Conservation (phyloP, 305 asterid genomes). For the Rubia tinctorum region DNA sequence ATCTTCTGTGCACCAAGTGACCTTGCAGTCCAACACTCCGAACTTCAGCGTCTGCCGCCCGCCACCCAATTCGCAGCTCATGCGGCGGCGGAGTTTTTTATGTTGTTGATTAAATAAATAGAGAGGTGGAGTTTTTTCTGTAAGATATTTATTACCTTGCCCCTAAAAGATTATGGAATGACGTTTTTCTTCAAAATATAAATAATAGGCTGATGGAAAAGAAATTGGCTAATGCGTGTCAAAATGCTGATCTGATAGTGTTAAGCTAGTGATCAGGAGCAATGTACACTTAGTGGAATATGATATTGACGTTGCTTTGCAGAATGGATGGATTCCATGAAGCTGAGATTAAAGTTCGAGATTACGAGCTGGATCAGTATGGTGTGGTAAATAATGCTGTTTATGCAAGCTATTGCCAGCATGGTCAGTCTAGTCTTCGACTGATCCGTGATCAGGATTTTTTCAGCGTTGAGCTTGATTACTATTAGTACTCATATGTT, state of each 20-base stretch:
- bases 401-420: slow-evolving; percentile 91
- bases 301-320: slow-evolving; percentile 23
- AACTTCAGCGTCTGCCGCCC: slow-evolving; percentile 15
- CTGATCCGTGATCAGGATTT: not conserved
- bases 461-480: not conserved
- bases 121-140: not conserved
- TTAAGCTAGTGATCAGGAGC: not conserved
- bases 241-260: not conserved
- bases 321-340: slow-evolving; percentile 69
- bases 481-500: not conserved
- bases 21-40: slow-evolving; percentile 17
- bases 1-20: slow-evolving; percentile 27
- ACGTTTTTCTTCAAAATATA: not conserved
- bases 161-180: not conserved
- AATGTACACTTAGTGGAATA: not conserved
- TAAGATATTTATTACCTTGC: not conserved
- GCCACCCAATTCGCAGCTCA: slow-evolving; percentile 27
- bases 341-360: slow-evolving; percentile 81
- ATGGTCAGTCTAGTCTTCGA: slow-evolving; percentile 48
- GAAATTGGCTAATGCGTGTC: not conserved
- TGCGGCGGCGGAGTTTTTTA: slow-evolving; percentile 21
- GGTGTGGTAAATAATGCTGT: slow-evolving; percentile 90
- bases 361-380: slow-evolving; percentile 92
- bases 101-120: not conserved
- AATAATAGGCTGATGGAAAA: not conserved